Conservation (phyloP, 2,329 filamentous ascomycete genomes). For the Neodidymelliopsis sp. region DNA sequence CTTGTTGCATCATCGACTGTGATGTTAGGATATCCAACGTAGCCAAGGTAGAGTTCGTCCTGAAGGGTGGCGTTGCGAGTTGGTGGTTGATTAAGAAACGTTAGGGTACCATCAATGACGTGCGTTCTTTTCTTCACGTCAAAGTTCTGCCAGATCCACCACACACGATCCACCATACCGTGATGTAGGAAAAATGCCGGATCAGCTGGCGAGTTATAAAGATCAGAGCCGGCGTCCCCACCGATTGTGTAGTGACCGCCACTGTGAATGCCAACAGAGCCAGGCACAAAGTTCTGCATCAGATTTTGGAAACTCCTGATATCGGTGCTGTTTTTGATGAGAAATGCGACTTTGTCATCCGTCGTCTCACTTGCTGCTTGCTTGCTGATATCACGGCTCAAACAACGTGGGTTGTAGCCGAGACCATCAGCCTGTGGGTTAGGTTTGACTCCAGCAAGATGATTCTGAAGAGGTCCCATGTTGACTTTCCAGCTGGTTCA, state of each 20-base stretch:
- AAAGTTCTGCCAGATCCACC: slow-evolving; percentile 60
- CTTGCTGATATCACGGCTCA: slow-evolving; percentile 46
- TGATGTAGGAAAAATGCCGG: slow-evolving; percentile 57
- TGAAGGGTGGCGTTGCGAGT: slow-evolving; percentile 57
- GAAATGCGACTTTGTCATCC: slow-evolving; percentile 29
- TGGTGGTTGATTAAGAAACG: slow-evolving; percentile 53
- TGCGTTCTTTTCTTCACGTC: slow-evolving; percentile 47
- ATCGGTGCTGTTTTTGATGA: slow-evolving; percentile 32
- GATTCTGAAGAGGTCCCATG: slow-evolving; percentile 56
- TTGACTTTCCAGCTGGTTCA: slow-evolving; percentile 42
- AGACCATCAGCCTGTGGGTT: slow-evolving; percentile 40
- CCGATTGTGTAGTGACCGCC: slow-evolving; percentile 56
- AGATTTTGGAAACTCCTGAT: slow-evolving; percentile 48
- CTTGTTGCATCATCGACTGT: slow-evolving; percentile 51
- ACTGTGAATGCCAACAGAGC: slow-evolving; percentile 52
- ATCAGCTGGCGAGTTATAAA: slow-evolving; percentile 55
- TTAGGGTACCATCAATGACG: slow-evolving; percentile 54
- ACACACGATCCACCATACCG: slow-evolving; percentile 56
- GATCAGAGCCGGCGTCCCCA: slow-evolving; percentile 54
- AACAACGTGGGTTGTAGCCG: slow-evolving; percentile 46
- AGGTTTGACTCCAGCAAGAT: slow-evolving; percentile 31
- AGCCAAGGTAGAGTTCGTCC: slow-evolving; percentile 51
- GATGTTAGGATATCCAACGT: slow-evolving; percentile 33
- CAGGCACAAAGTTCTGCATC: slow-evolving; percentile 46
- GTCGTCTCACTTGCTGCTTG: slow-evolving; percentile 31